These are phyloP conservation scores for Purpureocillium lavendulum DNA, from an alignment of 2,329 filamentous ascomycete genomes.

Conservation along the genomic window DNA sequence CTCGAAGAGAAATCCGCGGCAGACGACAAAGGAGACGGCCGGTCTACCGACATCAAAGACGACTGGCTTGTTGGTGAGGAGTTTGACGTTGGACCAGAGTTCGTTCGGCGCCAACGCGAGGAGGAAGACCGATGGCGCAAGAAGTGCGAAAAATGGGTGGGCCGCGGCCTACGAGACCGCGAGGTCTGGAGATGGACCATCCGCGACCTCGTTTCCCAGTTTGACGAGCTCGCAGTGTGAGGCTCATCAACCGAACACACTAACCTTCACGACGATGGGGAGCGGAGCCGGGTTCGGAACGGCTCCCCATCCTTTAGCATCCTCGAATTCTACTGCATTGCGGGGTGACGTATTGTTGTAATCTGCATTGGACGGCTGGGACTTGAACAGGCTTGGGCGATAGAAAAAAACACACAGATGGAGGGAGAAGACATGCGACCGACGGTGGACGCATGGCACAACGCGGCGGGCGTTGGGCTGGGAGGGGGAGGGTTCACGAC, in stretches of 20 bases:
- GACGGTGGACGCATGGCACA: too few species aligned
- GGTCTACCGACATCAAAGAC: constrained; percentile 56
- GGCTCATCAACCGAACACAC: not conserved
- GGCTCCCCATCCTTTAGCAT: not conserved
- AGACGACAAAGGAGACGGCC: constrained; percentile 38
- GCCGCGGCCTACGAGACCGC: constrained; percentile 44
- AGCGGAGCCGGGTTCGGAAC: not conserved
- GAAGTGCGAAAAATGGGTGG: constrained; percentile 82
- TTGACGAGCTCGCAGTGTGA: constrained; percentile 28
- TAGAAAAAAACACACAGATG: constrained; percentile 1
- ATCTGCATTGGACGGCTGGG: not conserved
- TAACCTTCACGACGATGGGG: not conserved
- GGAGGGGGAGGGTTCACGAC: not conserved
- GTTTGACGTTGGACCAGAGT: constrained; percentile 94
- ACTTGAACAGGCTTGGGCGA: not conserved
- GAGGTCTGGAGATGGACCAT: constrained; percentile 73
- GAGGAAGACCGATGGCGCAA: constrained; percentile 88
- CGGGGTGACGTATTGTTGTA: not conserved
- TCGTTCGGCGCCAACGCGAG: constrained; percentile 78
- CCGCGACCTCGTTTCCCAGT: constrained; percentile 45
- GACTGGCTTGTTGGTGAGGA: constrained; percentile 90
- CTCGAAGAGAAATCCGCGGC: constrained; percentile 61
- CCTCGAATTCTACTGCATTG: not conserved
- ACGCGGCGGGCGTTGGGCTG: too few species aligned
- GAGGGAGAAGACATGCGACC: too few species aligned